A percentile compares a stretch with the other conserved stretches of the same genome.
These are phyloP conservation scores for Suhomyces kilbournensis DNA, from an alignment of 805 yeast genomes.

Conservation along the genomic window DNA sequence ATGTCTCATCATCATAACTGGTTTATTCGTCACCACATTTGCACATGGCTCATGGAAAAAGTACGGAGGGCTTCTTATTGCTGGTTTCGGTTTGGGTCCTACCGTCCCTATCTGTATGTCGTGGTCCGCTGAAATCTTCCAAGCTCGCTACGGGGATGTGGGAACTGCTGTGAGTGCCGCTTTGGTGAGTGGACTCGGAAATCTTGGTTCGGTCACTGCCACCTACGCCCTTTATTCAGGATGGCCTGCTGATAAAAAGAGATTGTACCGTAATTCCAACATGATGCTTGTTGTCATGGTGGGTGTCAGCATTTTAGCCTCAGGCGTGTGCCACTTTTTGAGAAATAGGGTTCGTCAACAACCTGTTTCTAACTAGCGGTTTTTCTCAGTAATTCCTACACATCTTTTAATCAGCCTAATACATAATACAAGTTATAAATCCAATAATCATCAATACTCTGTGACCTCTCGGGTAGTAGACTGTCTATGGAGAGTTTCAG, in stretches of 20 bases:
- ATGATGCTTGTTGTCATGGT: conserved; percentile 80
- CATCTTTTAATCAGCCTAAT: background rate
- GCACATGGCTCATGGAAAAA: conserved; percentile 72
- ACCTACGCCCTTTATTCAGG: conserved; percentile 85
- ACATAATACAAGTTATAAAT: no score
- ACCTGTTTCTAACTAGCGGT: background rate
- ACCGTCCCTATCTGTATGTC: conserved; percentile 89
- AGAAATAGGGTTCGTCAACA: conserved; percentile 30
- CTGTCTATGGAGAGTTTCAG: no score
- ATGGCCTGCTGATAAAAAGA: conserved; percentile 73
- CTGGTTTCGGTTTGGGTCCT: conserved; percentile 87
- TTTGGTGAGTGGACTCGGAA: conserved; percentile 80
- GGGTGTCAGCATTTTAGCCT: conserved; percentile 64
- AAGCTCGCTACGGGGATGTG: conserved; percentile 70
- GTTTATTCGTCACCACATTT: conserved; percentile 72
- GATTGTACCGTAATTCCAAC: conserved; percentile 66
- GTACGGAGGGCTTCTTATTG: conserved; percentile 76
- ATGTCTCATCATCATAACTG: conserved; percentile 65
- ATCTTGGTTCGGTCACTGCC: conserved; percentile 79
- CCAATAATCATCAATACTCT: no score
- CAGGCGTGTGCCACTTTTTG: conserved; percentile 31
- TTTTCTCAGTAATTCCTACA: no score
- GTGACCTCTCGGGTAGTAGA: no score
- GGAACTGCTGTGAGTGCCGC: conserved; percentile 85
- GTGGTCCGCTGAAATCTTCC: conserved; percentile 74